Evolutionary conservation across 2,329 filamentous ascomycete genomes (phyloP), one percentile per base, ranked within the genome.

Genomic region (Penicillium vulpinum): DNA sequence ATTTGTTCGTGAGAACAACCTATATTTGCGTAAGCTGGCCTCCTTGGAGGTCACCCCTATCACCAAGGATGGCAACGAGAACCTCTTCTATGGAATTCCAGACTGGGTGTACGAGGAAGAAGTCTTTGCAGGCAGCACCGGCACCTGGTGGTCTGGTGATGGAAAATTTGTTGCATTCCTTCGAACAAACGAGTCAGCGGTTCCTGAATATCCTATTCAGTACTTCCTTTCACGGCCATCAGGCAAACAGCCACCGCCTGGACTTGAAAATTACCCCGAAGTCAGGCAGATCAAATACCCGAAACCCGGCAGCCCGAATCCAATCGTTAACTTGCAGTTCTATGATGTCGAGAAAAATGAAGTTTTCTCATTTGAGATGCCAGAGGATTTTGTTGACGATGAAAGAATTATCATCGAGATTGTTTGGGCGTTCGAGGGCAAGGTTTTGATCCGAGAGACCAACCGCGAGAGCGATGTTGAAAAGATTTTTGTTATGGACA

Each of bases 91-190:
- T 67, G 94, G 94, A 18, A 86, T 97, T 21, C 94, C 94, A 0
- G 95, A 99, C 73, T 99, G 94, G 94, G 94, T 97, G 0, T 96
- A 96, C 68, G 91, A 95, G 70, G 86, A 89, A 67, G 91, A 96
- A 73, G 91, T 96, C 3, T 90, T 97, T 60, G 75, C 80, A 15
- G 88, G 85, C 1, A 89, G 90, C 65, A 91, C 85, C 59, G 93
- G 90, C 5, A 95, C 92, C 1, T 99, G 95, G 94, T 99, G 92
- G 92, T 93, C 91, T 33, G 83, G 88, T 35, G 91, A 95, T 71
- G 94, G 92, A 50, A 88, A 91, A 67, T 96, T 90, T 70, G 77
- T 99, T 57, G 91, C 94, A 22, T 99, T 96, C 73, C 79, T 99
- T 58, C 88, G 92, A 29, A 99, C 94, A 6, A 94, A 99, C 71